Conservation (phyloP, 73 alveolate species). For the Paramecium pentaurelia region DNA sequence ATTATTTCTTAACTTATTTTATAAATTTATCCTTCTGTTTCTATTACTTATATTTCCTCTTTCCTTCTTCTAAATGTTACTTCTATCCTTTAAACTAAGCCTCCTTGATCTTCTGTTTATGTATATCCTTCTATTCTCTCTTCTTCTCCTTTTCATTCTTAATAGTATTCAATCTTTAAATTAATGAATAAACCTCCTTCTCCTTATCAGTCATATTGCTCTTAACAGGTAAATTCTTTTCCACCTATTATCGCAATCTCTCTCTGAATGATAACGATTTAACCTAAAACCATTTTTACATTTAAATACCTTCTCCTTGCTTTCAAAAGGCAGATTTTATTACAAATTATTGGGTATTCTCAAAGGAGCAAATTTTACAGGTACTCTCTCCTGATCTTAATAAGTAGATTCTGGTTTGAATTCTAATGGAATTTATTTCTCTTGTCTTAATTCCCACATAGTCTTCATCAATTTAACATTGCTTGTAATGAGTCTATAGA, state of each 20-base stretch:
- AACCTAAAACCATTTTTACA: neutral
- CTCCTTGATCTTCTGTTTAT: conserved; percentile 32
- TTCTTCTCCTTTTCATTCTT: conserved; percentile 54
- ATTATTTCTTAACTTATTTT: neutral
- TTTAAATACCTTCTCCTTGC: conserved; percentile 76
- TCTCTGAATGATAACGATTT: conserved; percentile 43
- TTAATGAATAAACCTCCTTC: conserved; percentile 35
- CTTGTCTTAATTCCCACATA: conserved; percentile 89
- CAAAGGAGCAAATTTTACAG: conserved; percentile 86
- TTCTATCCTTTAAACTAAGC: conserved; percentile 54
- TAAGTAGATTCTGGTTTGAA: conserved; percentile 87
- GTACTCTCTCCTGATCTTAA: conserved; percentile 85
- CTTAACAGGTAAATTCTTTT: conserved; percentile 39
- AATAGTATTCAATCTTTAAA: conserved; percentile 52
- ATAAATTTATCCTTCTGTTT: conserved; percentile 53
- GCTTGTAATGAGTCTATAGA: conserved; percentile 70
- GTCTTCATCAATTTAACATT: conserved; percentile 84
- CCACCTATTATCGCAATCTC: conserved; percentile 31
- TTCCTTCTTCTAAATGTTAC: conserved; percentile 41
- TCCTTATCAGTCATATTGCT: conserved; percentile 47
- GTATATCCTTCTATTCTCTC: conserved; percentile 8
- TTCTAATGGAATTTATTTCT: conserved; percentile 77
- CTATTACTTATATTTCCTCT: conserved; percentile 44
- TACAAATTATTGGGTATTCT: conserved; percentile 87
- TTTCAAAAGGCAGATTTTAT: conserved; percentile 90